phyloP scores from a whole-genome alignment of 2,329 filamentous ascomycete species.

The Exutisphaerella laricina region DNA sequence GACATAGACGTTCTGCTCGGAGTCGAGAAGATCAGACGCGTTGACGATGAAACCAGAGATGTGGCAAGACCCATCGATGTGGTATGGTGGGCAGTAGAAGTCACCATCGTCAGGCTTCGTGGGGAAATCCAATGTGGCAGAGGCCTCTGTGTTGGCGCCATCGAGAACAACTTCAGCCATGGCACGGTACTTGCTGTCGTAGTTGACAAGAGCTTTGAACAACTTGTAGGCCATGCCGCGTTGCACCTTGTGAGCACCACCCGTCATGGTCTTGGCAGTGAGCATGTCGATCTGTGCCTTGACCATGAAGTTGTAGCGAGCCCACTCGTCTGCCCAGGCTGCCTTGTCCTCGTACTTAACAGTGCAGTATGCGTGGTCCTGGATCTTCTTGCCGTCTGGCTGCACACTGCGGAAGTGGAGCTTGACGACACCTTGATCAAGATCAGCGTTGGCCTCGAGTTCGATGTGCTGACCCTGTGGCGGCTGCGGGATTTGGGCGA shows the following conservation, averaged over 20 bases:
- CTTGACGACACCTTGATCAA: conserved; percentile 50
- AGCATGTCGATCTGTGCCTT: conserved; percentile 58
- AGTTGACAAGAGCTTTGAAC: conserved; percentile 54
- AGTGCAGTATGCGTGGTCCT: conserved; percentile 57
- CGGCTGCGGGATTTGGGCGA: conserved; percentile 49
- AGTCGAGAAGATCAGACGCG: conserved; percentile 53
- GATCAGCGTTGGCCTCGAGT: conserved; percentile 56
- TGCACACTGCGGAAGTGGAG: conserved; percentile 54
- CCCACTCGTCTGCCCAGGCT: conserved; percentile 60
- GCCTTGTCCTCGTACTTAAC: conserved; percentile 57
- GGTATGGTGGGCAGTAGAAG: conserved; percentile 55
- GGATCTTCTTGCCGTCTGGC: conserved; percentile 53
- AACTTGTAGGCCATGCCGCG: conserved; percentile 75
- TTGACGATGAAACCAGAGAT: conserved; percentile 58
- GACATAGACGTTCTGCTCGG: conserved; percentile 55
- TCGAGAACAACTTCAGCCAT: conserved; percentile 56
- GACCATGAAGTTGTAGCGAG: conserved; percentile 57
- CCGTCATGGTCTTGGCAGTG: conserved; percentile 58
- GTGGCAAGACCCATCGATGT: conserved; percentile 55
- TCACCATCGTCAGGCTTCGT: conserved; percentile 50
- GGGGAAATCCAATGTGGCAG: conserved; percentile 50
- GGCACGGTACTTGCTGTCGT: conserved; percentile 52
- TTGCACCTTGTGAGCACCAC: conserved; percentile 65
- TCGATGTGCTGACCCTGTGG: conserved; percentile 54
- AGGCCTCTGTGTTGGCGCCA: conserved; percentile 51